Evolutionary conservation across 768 basidiomycete species (phyloP), one percentile per base, ranked within the genome.

Genomic region (Agrocybe pediades): DNA sequence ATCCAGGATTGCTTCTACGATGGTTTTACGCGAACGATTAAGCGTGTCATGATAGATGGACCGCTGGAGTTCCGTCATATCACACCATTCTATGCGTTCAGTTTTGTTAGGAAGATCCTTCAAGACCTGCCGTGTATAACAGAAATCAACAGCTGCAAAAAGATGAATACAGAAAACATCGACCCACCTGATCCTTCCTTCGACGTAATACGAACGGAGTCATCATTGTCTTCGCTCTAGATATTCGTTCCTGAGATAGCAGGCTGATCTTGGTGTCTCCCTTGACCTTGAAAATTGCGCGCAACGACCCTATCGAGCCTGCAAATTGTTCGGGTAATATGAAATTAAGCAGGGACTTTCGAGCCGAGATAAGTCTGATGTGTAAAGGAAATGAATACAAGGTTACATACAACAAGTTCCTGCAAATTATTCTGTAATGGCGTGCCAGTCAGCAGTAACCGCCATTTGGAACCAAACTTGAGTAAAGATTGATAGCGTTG

Each of bases 211-310:
- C 95, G 68, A 99, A 99, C 0, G 97, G 97, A 6, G 94, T 97
- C 90, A 99, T 94, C 95, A 99, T 98, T 69, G 93, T 94, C 74
- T 98, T 96, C 6, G 97, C 97, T 57, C 95, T 77, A 17, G 92
- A 93, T 20, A 98, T 91, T 46, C 97, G 90, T 67, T 95, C 90
- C 65, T 92, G 88, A 3, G 96, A 92, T 21, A 98, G 86, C 20
- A 98, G 70, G 23, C 91, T 89, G 46, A 90, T 83, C 54, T 90
- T 90, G 11, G 90, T 87, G 63, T 95, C 92, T n/a, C 93, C 92
- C 58, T 92, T 93, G 30, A 92, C 92, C 69, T 97, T 98, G 83
- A 99, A 99, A 59, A 99, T 96, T 6, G 95, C 89, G 13, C 94
- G 86, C 16, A 99, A 76, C 5, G 87, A 84, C 23, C 84, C 86